Conservation (phyloP, 139 green algal species). For the Coccomyxa sp. region DNA sequence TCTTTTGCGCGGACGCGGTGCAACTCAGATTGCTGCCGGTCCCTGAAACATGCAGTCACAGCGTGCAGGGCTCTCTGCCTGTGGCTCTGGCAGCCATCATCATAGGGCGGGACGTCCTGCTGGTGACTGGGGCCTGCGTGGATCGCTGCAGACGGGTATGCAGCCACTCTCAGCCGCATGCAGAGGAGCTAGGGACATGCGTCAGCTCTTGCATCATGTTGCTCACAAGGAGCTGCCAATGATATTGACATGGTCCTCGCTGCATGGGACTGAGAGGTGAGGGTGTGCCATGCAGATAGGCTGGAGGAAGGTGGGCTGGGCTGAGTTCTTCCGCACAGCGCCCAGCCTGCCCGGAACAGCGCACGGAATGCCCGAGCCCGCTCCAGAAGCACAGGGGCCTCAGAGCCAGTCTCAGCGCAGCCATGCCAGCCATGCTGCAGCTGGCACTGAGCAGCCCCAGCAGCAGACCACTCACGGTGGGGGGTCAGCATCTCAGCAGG, state of each 20-base stretch:
- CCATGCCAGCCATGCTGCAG: not conserved
- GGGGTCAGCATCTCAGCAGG: not conserved
- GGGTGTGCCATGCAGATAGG: constrained; percentile 5
- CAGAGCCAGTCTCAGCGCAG: not conserved
- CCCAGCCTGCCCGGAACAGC: not conserved
- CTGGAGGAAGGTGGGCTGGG: constrained; percentile 40
- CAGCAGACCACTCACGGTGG: not conserved
- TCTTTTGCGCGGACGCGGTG: no score
- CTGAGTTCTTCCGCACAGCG: constrained; percentile 54
- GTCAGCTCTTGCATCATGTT: no score
- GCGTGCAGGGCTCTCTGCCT: constrained; percentile 49
- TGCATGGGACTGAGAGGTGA: not conserved
- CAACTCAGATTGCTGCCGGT: no score
- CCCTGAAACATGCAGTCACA: no score
- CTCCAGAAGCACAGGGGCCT: no score
- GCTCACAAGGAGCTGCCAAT: no score
- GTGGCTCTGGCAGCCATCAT: constrained; percentile 56
- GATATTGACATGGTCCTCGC: no score
- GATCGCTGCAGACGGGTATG: constrained; percentile 35
- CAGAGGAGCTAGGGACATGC: no score
- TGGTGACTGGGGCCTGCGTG: constrained; percentile 50
- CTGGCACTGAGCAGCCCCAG: no score
- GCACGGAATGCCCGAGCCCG: no score
- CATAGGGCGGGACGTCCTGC: constrained; percentile 60
- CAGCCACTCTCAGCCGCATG: no score